Percentiles rank a stretch among this genome's conserved stretches.
Conservation (phyloP, 495 filamentous ascomycete genomes). For the Penicillium cosmopolitanum region DNA sequence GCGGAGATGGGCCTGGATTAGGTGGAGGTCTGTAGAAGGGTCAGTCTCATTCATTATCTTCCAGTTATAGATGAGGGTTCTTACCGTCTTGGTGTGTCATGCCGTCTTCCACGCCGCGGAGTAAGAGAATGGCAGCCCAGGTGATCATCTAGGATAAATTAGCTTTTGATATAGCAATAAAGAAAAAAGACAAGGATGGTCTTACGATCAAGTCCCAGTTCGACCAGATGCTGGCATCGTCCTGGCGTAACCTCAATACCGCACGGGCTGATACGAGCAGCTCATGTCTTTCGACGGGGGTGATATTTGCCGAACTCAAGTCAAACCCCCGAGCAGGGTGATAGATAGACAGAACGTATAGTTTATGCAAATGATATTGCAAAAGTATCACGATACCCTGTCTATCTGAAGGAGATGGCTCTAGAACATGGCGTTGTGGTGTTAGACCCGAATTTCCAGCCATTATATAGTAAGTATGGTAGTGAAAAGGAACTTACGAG, state of each 20-base stretch:
- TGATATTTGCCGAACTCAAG: slow-evolving; percentile 40
- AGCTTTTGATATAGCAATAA: not conserved
- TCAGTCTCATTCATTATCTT: not conserved
- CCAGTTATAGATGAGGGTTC: not conserved
- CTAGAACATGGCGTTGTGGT: slow-evolving; percentile 5
- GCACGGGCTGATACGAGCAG: slow-evolving; percentile 42
- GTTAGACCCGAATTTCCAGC: not conserved
- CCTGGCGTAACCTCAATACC: slow-evolving; percentile 38
- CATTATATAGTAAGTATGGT: too few species aligned
- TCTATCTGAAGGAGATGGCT: slow-evolving; percentile 40
- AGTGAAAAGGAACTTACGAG: slow-evolving; percentile 24
- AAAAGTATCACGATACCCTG: slow-evolving; percentile 42
- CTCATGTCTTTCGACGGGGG: slow-evolving; percentile 40
- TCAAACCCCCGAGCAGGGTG: slow-evolving; percentile 49
- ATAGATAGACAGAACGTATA: slow-evolving; percentile 50
- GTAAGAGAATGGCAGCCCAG: slow-evolving; percentile 43
- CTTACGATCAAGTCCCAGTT: slow-evolving; percentile 47
- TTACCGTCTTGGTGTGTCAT: slow-evolving; percentile 43
- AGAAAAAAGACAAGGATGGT: not conserved
- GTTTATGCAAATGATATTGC: slow-evolving; percentile 45
- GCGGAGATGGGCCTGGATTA: slow-evolving; percentile 40
- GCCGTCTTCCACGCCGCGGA: slow-evolving; percentile 45
- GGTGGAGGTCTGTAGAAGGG: slow-evolving; percentile 32
- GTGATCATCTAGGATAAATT: slow-evolving; percentile 40
- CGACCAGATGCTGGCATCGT: slow-evolving; percentile 47